A percentile compares a stretch with the other conserved stretches of the same genome.
Conservation (phyloP, 805 yeast genomes). For the Torulaspora franciscae region DNA sequence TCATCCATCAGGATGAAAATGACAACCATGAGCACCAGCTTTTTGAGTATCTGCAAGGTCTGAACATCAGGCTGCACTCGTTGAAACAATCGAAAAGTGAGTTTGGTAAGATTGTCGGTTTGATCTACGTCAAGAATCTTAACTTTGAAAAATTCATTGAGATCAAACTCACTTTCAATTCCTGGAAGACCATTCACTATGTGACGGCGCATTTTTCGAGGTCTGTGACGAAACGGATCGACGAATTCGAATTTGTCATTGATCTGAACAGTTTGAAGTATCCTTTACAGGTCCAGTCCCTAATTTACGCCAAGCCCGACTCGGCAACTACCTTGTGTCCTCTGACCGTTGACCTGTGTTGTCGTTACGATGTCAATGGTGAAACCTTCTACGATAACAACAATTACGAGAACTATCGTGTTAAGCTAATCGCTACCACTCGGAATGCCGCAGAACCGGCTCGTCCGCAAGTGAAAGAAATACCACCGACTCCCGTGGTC, state of each 20-base stretch:
- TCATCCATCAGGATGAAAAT: not conserved
- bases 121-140: slow-evolving; percentile 31
- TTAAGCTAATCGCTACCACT: slow-evolving; percentile 19
- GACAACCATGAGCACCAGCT: slow-evolving; percentile 12
- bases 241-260: slow-evolving; percentile 32
- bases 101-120: slow-evolving; percentile 24
- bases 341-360: slow-evolving; percentile 30
- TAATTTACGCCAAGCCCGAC: slow-evolving; percentile 17
- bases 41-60: slow-evolving; percentile 20
- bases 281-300: slow-evolving; percentile 24
- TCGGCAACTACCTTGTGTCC: slow-evolving; percentile 14
- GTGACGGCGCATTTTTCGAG: slow-evolving; percentile 26
- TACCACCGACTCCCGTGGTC: not conserved
- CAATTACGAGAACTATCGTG: slow-evolving; percentile 32
- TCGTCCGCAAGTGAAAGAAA: not conserved
- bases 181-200: slow-evolving; percentile 34
- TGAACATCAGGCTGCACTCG: slow-evolving; percentile 25
- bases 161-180: slow-evolving; percentile 33
- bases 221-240: slow-evolving; percentile 26
- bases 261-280: slow-evolving; percentile 29
- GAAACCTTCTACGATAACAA: slow-evolving; percentile 37
- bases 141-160: slow-evolving; percentile 34
- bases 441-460: not conserved
- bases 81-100: slow-evolving; percentile 13
- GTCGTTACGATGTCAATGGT: slow-evolving; percentile 33